A percentile compares a stretch with the other conserved stretches of the same genome.
phyloP scores from a whole-genome alignment of 805 yeast genomes.

The Komagataella populi region DNA sequence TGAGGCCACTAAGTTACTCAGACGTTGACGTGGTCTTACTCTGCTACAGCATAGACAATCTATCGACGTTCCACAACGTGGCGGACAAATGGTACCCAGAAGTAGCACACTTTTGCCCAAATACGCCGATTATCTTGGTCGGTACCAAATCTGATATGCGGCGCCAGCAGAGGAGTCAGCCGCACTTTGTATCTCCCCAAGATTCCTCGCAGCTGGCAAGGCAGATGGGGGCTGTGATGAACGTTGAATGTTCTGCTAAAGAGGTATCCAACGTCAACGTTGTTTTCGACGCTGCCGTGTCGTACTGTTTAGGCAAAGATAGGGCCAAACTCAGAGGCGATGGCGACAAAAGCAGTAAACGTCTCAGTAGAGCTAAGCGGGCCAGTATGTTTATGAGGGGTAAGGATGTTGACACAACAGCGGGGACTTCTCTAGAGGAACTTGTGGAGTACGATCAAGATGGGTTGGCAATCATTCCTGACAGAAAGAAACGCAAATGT shows the following conservation, averaged over 20 bases:
- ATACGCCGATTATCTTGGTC: slow-evolving; percentile 63
- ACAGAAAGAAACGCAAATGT: background rate
- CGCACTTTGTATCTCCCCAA: slow-evolving; percentile 22
- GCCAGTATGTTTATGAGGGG: background rate
- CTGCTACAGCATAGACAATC: slow-evolving; percentile 60
- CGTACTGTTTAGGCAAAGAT: background rate
- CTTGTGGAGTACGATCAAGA: background rate
- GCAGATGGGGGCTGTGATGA: slow-evolving; percentile 54
- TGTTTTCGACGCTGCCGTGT: slow-evolving; percentile 48
- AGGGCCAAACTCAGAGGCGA: background rate
- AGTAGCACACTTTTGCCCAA: slow-evolving; percentile 70
- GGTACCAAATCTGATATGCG: slow-evolving; percentile 67
- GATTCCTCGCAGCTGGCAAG: slow-evolving; percentile 39
- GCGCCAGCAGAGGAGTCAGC: slow-evolving; percentile 6
- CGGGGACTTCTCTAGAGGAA: background rate
- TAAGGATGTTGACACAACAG: background rate
- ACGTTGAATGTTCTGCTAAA: slow-evolving; percentile 72
- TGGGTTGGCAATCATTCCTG: background rate
- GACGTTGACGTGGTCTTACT: slow-evolving; percentile 65
- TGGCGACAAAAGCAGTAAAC: background rate
- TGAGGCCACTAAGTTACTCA: slow-evolving; percentile 68
- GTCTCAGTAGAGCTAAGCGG: background rate
- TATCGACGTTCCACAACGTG: slow-evolving; percentile 55
- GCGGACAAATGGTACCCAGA: slow-evolving; percentile 84
- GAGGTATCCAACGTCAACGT: slow-evolving; percentile 49